These are phyloP conservation scores for Neofusicoccum umdonicola DNA, from an alignment of 2,329 filamentous ascomycete genomes.

Conservation along the genomic window DNA sequence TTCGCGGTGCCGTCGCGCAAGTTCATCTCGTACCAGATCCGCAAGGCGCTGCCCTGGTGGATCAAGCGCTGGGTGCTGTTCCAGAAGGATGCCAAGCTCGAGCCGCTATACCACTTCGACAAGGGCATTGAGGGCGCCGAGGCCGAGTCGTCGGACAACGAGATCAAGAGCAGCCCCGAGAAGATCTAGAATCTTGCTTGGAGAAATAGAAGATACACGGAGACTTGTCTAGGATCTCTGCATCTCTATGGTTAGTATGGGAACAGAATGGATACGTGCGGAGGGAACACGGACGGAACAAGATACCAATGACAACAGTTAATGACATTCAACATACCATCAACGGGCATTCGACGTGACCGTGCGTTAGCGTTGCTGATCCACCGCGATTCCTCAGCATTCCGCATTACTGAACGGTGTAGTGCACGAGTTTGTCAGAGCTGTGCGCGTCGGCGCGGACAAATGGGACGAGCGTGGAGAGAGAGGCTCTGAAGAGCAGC, in stretches of 20 bases:
- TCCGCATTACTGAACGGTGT: neutral
- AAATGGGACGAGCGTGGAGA: neutral
- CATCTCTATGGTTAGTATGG: neutral
- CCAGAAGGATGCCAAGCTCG: conserved; percentile 30
- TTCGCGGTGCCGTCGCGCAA: conserved; percentile 47
- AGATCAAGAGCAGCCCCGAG: neutral
- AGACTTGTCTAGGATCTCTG: neutral
- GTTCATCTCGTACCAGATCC: conserved; percentile 40
- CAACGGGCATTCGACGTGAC: too few relatives aligned
- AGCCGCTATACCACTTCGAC: conserved; percentile 41
- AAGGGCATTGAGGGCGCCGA: conserved; percentile 4
- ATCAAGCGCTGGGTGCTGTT: conserved; percentile 44
- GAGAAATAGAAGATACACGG: too few relatives aligned
- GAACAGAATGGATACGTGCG: neutral
- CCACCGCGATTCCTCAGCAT: too few relatives aligned
- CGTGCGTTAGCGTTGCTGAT: too few relatives aligned
- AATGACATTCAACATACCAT: too few relatives aligned
- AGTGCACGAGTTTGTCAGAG: too few relatives aligned
- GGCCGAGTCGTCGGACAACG: neutral
- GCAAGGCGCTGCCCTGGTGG: conserved; percentile 45
- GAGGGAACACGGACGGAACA: too few relatives aligned
- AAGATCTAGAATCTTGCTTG: neutral
- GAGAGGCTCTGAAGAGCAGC: neutral
- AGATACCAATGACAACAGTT: too few relatives aligned
- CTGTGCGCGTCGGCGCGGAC: neutral